Percentiles rank a stretch among this genome's conserved stretches.
Conservation (phyloP, 345 rosid species). For the Linum lewisii region DNA sequence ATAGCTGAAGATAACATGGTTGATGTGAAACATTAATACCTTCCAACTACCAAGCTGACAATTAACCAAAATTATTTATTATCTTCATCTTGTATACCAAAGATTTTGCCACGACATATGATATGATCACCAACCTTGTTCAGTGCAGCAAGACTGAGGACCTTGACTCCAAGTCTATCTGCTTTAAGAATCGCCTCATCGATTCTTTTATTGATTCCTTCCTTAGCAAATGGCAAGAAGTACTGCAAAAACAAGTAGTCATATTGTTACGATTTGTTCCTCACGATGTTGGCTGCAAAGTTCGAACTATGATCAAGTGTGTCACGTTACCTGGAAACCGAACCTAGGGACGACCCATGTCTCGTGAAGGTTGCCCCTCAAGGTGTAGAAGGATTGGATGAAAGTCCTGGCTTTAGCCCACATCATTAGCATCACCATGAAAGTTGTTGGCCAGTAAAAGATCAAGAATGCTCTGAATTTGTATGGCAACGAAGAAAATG, state of each 20-base stretch:
- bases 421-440: conserved; percentile 40
- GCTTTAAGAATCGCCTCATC: conserved; percentile 79
- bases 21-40: conserved; percentile 13
- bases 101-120: background rate
- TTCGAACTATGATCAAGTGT: background rate
- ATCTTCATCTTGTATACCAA: no score
- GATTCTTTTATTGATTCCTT: conserved; percentile 72
- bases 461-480: conserved; percentile 30
- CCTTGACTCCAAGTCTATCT: conserved; percentile 73
- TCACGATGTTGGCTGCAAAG: background rate
- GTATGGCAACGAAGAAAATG: conserved; percentile 54
- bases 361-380: conserved; percentile 58
- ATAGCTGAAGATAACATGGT: conserved; percentile 6
- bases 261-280: background rate
- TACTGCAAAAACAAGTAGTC: conserved; percentile 40
- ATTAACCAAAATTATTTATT: no score
- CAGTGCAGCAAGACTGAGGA: conserved; percentile 94
- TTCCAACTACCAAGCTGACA: conserved; percentile 21
- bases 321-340: conserved; percentile 79
- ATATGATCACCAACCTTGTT: conserved; percentile 52
- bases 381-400: conserved; percentile 41
- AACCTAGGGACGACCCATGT: conserved; percentile 83
- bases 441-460: conserved; percentile 37
- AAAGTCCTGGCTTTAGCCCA: conserved; percentile 80
- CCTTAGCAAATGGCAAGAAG: conserved; percentile 83